phyloP scores from a whole-genome alignment of 2,329 filamentous ascomycete species.

The Alternaria conjuncta region DNA sequence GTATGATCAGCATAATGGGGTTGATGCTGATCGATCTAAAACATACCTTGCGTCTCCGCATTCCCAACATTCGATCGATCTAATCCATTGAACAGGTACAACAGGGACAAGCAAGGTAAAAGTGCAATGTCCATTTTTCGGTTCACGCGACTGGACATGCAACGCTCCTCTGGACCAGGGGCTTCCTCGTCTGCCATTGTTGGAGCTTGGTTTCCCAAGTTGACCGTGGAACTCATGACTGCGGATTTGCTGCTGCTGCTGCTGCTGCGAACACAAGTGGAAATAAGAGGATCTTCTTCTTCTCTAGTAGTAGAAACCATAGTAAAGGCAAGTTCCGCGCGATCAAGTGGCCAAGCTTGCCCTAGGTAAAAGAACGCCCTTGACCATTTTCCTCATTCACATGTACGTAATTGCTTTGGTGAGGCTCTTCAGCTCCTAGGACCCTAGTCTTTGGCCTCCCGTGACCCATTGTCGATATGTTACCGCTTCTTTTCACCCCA shows the following conservation, averaged over 20 bases:
- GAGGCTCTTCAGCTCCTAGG: background rate
- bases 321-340: background rate
- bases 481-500: background rate
- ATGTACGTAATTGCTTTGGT: slow-evolving; percentile 4
- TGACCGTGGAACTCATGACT: background rate
- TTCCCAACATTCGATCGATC: slow-evolving; percentile 35
- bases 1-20: background rate
- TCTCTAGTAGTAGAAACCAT: background rate
- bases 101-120: slow-evolving; percentile 24
- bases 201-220: background rate
- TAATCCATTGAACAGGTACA: slow-evolving; percentile 34
- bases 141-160: slow-evolving; percentile 15
- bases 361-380: background rate
- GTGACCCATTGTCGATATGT: background rate
- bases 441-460: background rate
- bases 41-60: slow-evolving; percentile 33
- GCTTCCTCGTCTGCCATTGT: background rate
- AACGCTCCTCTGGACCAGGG: background rate
- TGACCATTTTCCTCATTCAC: background rate
- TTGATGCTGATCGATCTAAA: background rate
- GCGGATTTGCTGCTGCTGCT: background rate
- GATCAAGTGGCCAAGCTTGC: background rate
- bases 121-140: slow-evolving; percentile 31
- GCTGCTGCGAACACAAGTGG: background rate
- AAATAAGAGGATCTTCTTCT: background rate